Conservation (phyloP, 768 basidiomycete genomes). For the Mycena alexandri region DNA sequence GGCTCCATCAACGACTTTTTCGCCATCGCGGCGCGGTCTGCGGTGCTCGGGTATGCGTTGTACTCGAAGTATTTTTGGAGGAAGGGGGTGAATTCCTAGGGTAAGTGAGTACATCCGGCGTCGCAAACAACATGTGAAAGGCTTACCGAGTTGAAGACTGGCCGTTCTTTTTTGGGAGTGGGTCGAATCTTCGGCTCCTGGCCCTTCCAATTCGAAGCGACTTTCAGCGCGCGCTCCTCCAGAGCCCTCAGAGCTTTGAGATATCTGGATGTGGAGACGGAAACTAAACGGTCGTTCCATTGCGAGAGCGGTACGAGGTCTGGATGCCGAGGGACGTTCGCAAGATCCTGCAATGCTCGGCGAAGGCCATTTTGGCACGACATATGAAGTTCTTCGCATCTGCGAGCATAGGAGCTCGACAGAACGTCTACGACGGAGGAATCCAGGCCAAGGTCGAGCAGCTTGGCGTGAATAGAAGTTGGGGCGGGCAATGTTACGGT, state of each 20-base stretch:
- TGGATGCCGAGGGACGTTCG: neutral
- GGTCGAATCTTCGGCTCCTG: neutral
- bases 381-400: neutral
- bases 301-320: neutral
- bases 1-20: conserved; percentile 56
- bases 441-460: conserved; percentile 11
- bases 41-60: conserved; percentile 60
- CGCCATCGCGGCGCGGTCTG: conserved; percentile 57
- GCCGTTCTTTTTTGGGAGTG: conserved; percentile 9
- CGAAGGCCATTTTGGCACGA: neutral
- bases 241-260: neutral
- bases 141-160: conserved; percentile 42
- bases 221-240: neutral
- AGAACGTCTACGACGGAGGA: neutral
- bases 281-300: neutral
- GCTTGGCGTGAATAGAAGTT: conserved; percentile 2
- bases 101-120: neutral
- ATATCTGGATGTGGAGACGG: neutral
- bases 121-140: neutral
- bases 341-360: neutral
- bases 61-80: conserved; percentile 62
- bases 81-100: conserved; percentile 60
- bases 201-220: neutral
- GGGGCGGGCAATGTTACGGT: conserved; percentile 1
- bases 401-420: neutral